phyloP scores from a whole-genome alignment of 1,284 basidiomycete genomes.

The Tilletia horrida region DNA sequence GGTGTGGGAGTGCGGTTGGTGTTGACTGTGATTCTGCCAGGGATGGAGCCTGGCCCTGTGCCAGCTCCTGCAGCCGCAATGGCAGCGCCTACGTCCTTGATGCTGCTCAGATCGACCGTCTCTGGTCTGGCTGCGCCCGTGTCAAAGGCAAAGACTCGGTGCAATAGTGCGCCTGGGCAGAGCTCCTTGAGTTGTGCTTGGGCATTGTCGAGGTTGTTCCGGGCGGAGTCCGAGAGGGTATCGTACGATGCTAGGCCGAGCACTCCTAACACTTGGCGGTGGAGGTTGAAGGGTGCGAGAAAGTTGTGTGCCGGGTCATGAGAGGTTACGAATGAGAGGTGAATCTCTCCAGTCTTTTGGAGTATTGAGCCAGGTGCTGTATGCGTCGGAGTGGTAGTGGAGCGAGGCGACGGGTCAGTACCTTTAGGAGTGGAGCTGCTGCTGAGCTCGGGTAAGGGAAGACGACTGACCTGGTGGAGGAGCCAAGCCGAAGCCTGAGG shows the following conservation, averaged over 20 bases:
- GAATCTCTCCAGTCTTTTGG: conserved; percentile 46
- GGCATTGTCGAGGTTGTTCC: conserved; percentile 31
- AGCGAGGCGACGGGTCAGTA: conserved; percentile 6
- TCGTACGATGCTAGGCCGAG: conserved; percentile 41
- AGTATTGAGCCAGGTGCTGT: conserved; percentile 27
- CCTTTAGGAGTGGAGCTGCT: background rate
- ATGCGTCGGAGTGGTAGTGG: background rate
- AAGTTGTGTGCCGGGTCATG: conserved; percentile 49
- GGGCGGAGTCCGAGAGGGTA: conserved; percentile 19
- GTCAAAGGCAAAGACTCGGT: conserved; percentile 51
- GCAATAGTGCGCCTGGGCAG: conserved; percentile 47
- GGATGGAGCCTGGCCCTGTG: background rate
- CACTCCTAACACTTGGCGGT: conserved; percentile 47
- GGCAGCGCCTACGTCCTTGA: conserved; percentile 30
- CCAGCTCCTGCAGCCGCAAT: conserved; percentile 23
- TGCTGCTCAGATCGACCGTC: conserved; percentile 37
- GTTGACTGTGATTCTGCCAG: background rate
- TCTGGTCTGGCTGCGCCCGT: conserved; percentile 29
- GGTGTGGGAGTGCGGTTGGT: background rate
- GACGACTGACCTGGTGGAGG: background rate
- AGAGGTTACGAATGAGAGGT: conserved; percentile 49
- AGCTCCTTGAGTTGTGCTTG: conserved; percentile 37
- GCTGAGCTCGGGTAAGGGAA: background rate
- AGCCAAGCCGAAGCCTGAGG: background rate
- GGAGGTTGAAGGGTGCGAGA: conserved; percentile 50